phyloP scores from a whole-genome alignment of 371 early-diverging fungal genomes.

The Lichtheimia ornata region DNA sequence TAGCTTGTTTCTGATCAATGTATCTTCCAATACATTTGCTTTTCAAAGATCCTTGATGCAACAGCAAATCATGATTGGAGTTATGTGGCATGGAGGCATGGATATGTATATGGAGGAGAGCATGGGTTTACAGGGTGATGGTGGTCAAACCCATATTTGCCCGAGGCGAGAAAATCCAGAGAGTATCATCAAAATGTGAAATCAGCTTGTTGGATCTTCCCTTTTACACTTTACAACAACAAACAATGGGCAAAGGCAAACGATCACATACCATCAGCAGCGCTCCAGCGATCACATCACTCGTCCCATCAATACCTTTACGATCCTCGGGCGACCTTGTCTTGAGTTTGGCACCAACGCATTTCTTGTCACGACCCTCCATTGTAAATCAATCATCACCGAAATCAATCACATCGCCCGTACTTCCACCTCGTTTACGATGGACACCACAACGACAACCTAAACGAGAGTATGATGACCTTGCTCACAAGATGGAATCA shows the following conservation, averaged over 20 bases:
- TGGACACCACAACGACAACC: constrained; percentile 9
- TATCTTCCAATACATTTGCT: too few species aligned
- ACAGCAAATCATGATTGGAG: too few species aligned
- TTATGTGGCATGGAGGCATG: too few species aligned
- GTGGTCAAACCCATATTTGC: too few species aligned
- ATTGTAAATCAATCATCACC: constrained; percentile 1
- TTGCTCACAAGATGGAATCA: constrained; percentile 50
- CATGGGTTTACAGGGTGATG: too few species aligned
- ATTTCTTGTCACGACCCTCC: constrained; percentile 2
- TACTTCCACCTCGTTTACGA: constrained; percentile 1
- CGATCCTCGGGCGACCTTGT: constrained; percentile 7
- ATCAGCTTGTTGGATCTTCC: too few species aligned
- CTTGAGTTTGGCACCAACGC: constrained; percentile 5
- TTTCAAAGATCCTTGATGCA: too few species aligned
- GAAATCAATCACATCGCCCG: background rate
- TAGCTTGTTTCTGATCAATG: too few species aligned
- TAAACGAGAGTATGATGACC: constrained; percentile 6
- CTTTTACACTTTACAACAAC: too few species aligned
- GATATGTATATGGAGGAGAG: too few species aligned
- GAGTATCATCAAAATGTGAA: too few species aligned
- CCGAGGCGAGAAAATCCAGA: too few species aligned
- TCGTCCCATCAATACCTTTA: background rate
- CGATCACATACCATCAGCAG: constrained; percentile 29
- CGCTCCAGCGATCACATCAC: constrained; percentile 11
- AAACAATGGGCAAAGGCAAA: constrained; percentile 33